Evolutionary conservation across 2,329 filamentous ascomycete species (phyloP), one percentile per base, ranked within the genome.

Genomic region (Aspergillus neotritici): DNA sequence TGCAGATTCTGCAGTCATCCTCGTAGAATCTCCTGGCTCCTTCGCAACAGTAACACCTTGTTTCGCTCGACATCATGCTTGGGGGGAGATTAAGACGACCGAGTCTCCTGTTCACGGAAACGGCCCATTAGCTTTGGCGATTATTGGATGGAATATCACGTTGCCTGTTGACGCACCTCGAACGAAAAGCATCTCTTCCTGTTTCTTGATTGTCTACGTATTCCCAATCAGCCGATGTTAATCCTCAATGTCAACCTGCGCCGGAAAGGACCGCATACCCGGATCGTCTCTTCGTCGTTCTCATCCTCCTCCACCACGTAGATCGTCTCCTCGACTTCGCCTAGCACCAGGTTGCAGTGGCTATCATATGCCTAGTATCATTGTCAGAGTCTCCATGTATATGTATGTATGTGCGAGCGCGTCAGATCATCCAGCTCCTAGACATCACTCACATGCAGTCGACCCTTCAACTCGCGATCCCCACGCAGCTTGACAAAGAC

Each of bases 101-200:
- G 83, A 86, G 57, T 86, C 83, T 52, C 83, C 83, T 86, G 51
- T 34, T 11, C 31, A 10, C 17, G 41, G 16, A 53, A n/a, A 57
- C 50, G 62, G 56, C 37, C 15, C 31, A 29, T 34, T 30, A 47
- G 34, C 17, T 37, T 10, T n/a, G 31, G 3, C 17, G 25, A 25
- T n/a, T 10, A 30, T 10, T 17, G n/a, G 11, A 16, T 14, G 28
- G 14, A 10, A 30, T 11, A 11, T 11, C 8, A 14, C 11, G 31
- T 29, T 31, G 14, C 4, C 16, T 39, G 17, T 15, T 12, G n/a
- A 67, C 78, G 50, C 71, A 91, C 90, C 91, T 86, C 93, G 78
- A 46, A 98, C 91, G 66, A 98, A 98, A 14, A 98, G 73, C 93
- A 98, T 98, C 66, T 97, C 93, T 34, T 89, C 94, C 68, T 96